phyloP scores from a whole-genome alignment of 495 filamentous ascomycete species.

The Podospora sp. region DNA sequence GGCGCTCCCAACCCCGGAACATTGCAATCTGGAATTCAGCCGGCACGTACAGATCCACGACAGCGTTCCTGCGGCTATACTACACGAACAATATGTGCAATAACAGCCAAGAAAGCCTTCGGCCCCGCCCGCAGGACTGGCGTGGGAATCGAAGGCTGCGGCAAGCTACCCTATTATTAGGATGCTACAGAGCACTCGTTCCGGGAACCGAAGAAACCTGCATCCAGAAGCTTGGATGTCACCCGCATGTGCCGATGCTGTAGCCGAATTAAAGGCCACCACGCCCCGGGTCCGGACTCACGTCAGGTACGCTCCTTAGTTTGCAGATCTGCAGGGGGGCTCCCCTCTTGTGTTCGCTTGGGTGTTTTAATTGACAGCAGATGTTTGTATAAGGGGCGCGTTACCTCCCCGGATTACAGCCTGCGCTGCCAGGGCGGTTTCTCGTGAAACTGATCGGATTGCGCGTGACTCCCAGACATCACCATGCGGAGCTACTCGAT shows the following conservation, averaged over 20 bases:
- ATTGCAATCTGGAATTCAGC: background rate
- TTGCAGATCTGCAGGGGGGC: background rate
- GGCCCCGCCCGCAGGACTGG: background rate
- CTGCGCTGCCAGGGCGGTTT: background rate
- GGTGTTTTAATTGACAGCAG: background rate
- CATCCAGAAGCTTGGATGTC: background rate
- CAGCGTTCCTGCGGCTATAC: background rate
- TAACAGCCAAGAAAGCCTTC: background rate
- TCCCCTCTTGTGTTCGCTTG: background rate
- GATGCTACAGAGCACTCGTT: background rate
- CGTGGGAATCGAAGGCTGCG: background rate
- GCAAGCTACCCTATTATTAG: background rate
- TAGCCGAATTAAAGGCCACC: conserved; percentile 3
- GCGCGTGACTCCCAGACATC: background rate
- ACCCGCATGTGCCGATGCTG: background rate
- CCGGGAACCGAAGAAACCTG: conserved; percentile 1
- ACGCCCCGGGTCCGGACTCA: background rate
- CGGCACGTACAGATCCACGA: background rate
- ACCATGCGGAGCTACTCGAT: conserved; percentile 10
- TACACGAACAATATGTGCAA: background rate
- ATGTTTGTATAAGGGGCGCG: background rate
- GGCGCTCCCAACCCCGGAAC: background rate
- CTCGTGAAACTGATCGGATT: background rate
- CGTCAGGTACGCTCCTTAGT: background rate
- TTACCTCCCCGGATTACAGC: background rate